Conservation (phyloP, 2,329 filamentous ascomycete species). For the Colletotrichum graminicola region DNA sequence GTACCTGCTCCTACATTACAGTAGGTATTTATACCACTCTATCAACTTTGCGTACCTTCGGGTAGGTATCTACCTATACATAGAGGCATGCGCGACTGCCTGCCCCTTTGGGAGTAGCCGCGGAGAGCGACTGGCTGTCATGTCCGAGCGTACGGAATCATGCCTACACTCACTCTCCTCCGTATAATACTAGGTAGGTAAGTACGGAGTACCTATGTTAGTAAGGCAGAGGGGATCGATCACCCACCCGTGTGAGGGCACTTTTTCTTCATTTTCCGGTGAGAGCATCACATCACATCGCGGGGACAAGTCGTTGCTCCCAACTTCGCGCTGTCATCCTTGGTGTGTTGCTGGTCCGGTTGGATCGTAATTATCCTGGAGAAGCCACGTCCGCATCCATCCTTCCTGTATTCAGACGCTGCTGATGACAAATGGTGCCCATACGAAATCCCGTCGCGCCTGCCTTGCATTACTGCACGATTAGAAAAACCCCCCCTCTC, state of each 20-base stretch:
- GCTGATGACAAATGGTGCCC: background rate
- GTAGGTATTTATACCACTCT: background rate
- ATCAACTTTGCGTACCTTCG: too few species aligned
- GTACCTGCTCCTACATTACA: background rate
- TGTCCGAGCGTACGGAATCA: slow-evolving; percentile 11
- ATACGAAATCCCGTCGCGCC: background rate
- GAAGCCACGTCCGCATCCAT: background rate
- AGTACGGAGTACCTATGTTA: too few species aligned
- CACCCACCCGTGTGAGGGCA: background rate
- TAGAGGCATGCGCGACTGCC: slow-evolving; percentile 8
- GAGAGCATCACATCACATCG: background rate
- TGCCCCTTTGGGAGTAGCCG: slow-evolving; percentile 14
- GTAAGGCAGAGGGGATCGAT: slow-evolving; percentile 15
- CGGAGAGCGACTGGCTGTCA: slow-evolving; percentile 6
- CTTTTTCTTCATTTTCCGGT: slow-evolving; percentile 8
- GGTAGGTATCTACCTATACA: background rate
- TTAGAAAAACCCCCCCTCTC: background rate
- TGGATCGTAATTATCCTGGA: too few species aligned
- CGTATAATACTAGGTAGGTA: too few species aligned
- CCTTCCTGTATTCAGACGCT: background rate
- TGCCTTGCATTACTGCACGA: slow-evolving; percentile 6
- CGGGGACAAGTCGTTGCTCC: background rate
- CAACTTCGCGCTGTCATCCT: background rate
- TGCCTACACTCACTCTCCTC: background rate
- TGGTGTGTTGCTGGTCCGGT: background rate